phyloP scores from a whole-genome alignment of 2,329 filamentous ascomycete genomes.

The Helicocarpus griseus region DNA sequence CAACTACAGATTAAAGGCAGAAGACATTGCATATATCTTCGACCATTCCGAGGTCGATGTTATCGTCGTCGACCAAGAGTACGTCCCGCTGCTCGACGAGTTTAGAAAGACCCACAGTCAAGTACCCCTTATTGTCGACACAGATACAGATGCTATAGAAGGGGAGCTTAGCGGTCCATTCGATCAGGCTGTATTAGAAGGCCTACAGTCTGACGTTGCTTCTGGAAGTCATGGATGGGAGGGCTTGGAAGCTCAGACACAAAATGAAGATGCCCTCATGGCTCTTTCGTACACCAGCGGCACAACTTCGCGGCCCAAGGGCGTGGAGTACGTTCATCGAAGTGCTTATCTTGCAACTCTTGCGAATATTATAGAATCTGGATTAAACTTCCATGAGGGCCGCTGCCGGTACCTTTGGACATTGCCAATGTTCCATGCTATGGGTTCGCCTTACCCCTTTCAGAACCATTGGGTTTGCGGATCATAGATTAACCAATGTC shows the following conservation, averaged over 20 bases:
- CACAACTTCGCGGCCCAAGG: conserved; percentile 85
- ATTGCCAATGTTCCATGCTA: conserved; percentile 71
- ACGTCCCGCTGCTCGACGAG: conserved; percentile 55
- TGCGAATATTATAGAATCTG: conserved; percentile 80
- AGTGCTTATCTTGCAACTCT: conserved; percentile 76
- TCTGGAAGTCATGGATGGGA: conserved; percentile 64
- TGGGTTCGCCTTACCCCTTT: conserved; percentile 31
- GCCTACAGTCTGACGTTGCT: conserved; percentile 60
- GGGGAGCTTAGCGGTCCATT: conserved; percentile 70
- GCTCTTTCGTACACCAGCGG: conserved; percentile 91
- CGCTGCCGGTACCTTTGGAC: conserved; percentile 84
- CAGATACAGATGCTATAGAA: conserved; percentile 69
- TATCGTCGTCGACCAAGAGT: conserved; percentile 83
- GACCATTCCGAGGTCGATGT: conserved; percentile 75
- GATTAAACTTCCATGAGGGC: conserved; percentile 60
- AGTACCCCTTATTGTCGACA: conserved; percentile 68
- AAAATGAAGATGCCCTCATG: conserved; percentile 69
- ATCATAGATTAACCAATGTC: background rate
- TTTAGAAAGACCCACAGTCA: conserved; percentile 53
- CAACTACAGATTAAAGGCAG: conserved; percentile 66
- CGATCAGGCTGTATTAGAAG: conserved; percentile 73
- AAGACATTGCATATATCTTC: conserved; percentile 87
- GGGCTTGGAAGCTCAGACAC: conserved; percentile 58
- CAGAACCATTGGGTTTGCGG: conserved; percentile 50
- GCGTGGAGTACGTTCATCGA: conserved; percentile 83